Conservation (phyloP, 2,329 filamentous ascomycete species). For the Ophiocordyceps sinensis region DNA sequence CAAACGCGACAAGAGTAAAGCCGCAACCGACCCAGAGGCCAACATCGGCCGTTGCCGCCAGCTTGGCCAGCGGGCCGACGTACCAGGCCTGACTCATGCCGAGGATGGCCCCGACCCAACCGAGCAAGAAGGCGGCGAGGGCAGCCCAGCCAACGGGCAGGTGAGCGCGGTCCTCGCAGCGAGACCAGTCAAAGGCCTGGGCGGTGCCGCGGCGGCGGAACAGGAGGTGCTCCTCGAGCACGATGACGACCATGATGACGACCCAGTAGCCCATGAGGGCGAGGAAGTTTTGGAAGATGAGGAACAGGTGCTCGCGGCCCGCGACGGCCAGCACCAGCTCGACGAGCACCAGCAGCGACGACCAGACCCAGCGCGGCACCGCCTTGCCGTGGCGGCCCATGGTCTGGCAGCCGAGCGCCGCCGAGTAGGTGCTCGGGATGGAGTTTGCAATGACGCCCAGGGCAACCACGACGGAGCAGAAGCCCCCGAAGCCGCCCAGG, state of each 20-base stretch:
- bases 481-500: constrained; percentile 39
- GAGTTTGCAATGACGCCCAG: constrained; percentile 42
- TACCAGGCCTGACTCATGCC: constrained; percentile 46
- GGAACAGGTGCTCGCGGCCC: constrained; percentile 37
- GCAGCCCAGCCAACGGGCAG: constrained; percentile 30
- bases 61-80: constrained; percentile 38
- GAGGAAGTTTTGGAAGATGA: constrained; percentile 37
- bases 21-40: constrained; percentile 48
- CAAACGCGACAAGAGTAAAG: constrained; percentile 37
- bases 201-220: constrained; percentile 19
- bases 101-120: constrained; percentile 36
- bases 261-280: constrained; percentile 41
- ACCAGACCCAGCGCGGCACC: constrained; percentile 39
- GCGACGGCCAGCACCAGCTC: constrained; percentile 40
- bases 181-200: constrained; percentile 25
- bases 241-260: constrained; percentile 33
- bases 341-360: constrained; percentile 36
- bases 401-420: constrained; percentile 45
- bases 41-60: constrained; percentile 33
- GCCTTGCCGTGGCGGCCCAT: constrained; percentile 36
- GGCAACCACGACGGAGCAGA: constrained; percentile 40
- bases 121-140: constrained; percentile 26
- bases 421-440: constrained; percentile 39
- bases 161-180: constrained; percentile 30
- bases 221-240: constrained; percentile 28